A percentile compares a stretch with the other conserved stretches of the same genome.
Conservation (phyloP, 2,329 filamentous ascomycete species). For the Leptographium flavum region DNA sequence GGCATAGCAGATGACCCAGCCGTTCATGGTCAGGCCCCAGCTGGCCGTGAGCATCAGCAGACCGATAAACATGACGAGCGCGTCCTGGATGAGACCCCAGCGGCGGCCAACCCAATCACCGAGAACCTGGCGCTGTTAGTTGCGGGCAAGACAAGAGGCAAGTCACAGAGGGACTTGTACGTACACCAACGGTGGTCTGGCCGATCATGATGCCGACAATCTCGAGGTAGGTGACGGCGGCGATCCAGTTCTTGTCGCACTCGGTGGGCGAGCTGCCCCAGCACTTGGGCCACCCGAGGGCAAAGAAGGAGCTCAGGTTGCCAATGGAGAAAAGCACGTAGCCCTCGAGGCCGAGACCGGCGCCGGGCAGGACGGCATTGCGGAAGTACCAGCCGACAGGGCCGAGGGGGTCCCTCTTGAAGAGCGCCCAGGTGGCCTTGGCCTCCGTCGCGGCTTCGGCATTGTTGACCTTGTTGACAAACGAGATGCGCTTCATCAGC, state of each 20-base stretch:
- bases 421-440: constrained; percentile 55
- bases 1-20: constrained; percentile 95
- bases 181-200: constrained; percentile 73
- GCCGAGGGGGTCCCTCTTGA: constrained; percentile 73
- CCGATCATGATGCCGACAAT: constrained; percentile 91
- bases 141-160: background rate
- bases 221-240: constrained; percentile 79
- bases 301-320: constrained; percentile 73
- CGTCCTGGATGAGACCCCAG: constrained; percentile 93
- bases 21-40: constrained; percentile 76
- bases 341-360: constrained; percentile 82
- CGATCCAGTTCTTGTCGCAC: constrained; percentile 69
- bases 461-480: constrained; percentile 61
- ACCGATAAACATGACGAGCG: constrained; percentile 85
- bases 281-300: constrained; percentile 60
- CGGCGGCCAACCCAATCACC: constrained; percentile 73
- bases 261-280: constrained; percentile 47
- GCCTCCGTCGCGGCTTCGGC: constrained; percentile 58
- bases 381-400: constrained; percentile 77
- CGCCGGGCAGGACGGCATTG: constrained; percentile 84
- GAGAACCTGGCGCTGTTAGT: constrained; percentile 26
- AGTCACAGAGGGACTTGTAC: constrained; percentile 12
- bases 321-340: constrained; percentile 97
- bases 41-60: constrained; percentile 81
- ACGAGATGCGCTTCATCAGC: constrained; percentile 52